phyloP scores from a whole-genome alignment of 305 asterid species.

The Solanum hybrid region DNA sequence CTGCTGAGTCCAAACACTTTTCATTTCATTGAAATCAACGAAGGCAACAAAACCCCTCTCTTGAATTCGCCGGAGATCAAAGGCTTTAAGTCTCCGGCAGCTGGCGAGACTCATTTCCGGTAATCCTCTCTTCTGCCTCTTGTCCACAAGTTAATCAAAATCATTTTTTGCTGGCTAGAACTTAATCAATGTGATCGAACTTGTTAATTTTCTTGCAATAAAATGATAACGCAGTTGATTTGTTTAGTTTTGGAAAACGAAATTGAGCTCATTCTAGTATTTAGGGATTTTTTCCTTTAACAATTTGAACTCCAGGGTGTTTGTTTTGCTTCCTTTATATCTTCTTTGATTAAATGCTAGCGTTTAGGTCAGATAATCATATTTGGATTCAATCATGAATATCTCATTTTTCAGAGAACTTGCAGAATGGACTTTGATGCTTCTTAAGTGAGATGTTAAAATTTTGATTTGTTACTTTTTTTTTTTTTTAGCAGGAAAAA shows the following conservation, averaged over 20 bases:
- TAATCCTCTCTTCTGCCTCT: background rate
- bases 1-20: background rate
- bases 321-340: background rate
- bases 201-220: background rate
- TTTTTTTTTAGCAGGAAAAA: background rate
- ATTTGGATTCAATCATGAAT: background rate
- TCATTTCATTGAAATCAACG: background rate
- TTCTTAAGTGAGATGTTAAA: background rate
- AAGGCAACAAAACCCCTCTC: background rate
- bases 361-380: background rate
- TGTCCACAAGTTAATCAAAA: background rate
- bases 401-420: background rate
- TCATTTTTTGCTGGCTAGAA: background rate
- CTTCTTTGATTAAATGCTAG: background rate
- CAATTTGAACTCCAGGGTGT: background rate
- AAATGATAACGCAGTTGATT: background rate
- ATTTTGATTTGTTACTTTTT: background rate
- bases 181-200: background rate
- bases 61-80: background rate
- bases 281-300: background rate
- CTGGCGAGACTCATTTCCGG: background rate
- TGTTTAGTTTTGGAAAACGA: background rate
- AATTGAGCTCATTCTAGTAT: background rate
- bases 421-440: background rate
- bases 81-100: background rate